phyloP scores from a whole-genome alignment of 805 yeast species.

The Jamesozyma spencerorum region DNA sequence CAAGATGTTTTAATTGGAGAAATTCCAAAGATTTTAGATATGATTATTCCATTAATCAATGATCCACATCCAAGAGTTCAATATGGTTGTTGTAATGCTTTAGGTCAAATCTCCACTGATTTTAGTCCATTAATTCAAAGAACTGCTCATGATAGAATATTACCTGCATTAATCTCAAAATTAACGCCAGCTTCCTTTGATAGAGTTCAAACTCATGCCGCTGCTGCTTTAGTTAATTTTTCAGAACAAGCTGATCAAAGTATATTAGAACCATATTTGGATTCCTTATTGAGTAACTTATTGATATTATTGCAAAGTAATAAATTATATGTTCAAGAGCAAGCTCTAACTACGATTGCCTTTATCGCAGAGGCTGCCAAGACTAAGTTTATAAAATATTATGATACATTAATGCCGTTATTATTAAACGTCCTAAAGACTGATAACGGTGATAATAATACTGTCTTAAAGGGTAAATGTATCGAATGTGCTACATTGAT shows the following conservation, averaged over 20 bases:
- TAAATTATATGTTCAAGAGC: constrained; percentile 91
- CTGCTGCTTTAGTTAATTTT: constrained; percentile 95
- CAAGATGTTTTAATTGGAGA: constrained; percentile 76
- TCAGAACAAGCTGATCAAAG: constrained; percentile 86
- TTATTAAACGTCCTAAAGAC: constrained; percentile 68
- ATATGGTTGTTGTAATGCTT: constrained; percentile 92
- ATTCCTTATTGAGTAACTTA: constrained; percentile 63
- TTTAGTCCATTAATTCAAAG: constrained; percentile 84
- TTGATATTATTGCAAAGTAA: constrained; percentile 73
- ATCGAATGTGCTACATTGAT: constrained; percentile 93
- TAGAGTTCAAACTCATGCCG: constrained; percentile 95
- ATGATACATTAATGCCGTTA: constrained; percentile 89
- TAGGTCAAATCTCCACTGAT: constrained; percentile 95
- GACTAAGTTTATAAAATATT: constrained; percentile 77
- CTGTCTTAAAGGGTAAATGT: constrained; percentile 80
- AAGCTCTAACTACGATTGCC: constrained; percentile 92
- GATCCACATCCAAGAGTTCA: constrained; percentile 93
- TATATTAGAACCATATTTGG: constrained; percentile 85
- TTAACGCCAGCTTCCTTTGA: constrained; percentile 67
- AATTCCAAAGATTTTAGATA: constrained; percentile 69
- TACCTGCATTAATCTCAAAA: constrained; percentile 83
- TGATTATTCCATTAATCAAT: constrained; percentile 74
- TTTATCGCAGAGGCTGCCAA: constrained; percentile 96
- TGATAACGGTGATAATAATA: constrained; percentile 69
- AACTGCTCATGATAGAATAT: constrained; percentile 64